phyloP scores from a whole-genome alignment of 2,329 filamentous ascomycete genomes.

The Sclerotinia trifoliorum region DNA sequence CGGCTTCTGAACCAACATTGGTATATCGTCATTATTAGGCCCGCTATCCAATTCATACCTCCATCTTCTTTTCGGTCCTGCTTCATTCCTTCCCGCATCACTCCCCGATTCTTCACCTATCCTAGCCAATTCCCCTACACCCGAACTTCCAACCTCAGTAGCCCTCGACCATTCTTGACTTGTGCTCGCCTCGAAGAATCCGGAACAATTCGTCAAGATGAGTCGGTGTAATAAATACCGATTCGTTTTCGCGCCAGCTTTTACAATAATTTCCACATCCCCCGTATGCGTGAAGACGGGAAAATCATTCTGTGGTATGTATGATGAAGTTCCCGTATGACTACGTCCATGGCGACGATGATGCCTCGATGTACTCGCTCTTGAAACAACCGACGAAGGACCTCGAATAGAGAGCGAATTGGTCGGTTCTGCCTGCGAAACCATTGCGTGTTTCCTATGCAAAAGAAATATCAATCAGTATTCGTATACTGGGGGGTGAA shows the following conservation, averaged over 20 bases:
- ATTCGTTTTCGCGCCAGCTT: constrained; percentile 68
- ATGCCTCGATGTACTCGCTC: constrained; percentile 46
- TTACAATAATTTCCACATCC: constrained; percentile 86
- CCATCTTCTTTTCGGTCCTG: constrained; percentile 58
- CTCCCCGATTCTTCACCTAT: constrained; percentile 49
- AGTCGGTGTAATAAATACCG: constrained; percentile 84
- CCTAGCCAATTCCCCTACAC: constrained; percentile 48
- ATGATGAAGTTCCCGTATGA: constrained; percentile 69
- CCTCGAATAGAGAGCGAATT: constrained; percentile 58
- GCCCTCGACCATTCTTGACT: constrained; percentile 70
- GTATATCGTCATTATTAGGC: constrained; percentile 69
- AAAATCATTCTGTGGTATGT: constrained; percentile 82
- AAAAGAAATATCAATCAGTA: constrained; percentile 11
- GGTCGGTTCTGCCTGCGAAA: constrained; percentile 52
- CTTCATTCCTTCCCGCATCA: constrained; percentile 39
- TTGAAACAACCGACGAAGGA: constrained; percentile 60
- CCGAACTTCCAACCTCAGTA: constrained; percentile 37
- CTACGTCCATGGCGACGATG: constrained; percentile 61
- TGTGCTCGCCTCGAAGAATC: constrained; percentile 87
- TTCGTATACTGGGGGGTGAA: neutral
- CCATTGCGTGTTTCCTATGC: constrained; percentile 46
- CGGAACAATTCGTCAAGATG: constrained; percentile 84
- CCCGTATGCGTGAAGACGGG: constrained; percentile 86
- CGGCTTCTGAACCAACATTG: constrained; percentile 84
- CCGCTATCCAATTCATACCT: constrained; percentile 84